Base-by-base conservation (phyloP, 2,329 filamentous ascomycete genomes). In the Stenocarpella maydis region DNA sequence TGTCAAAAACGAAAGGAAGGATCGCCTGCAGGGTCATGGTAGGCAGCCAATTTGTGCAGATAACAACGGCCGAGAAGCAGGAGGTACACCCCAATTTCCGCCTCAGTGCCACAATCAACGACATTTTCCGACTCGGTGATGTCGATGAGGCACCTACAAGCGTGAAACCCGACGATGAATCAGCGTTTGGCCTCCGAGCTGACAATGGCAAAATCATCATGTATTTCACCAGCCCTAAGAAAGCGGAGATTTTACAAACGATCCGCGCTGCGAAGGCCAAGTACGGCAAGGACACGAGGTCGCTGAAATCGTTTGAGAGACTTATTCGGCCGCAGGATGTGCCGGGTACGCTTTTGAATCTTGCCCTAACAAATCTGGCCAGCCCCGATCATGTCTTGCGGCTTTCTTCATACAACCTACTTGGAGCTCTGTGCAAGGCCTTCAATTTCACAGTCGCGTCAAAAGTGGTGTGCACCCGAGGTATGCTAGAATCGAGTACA, bases 131-230 rank as follows among this genome's bases (percentile, higher is more conserved):
- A 12, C 81, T 92, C 4, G 84, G 87, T 4, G 90, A 92, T 67
- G 85, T 92, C 17, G 90, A 92, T 69, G 90, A 92, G 78, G 87
- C 88, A 5, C 85, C 89, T 6, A 88, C 87, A 3, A 88, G 87
- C 2, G 88, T 90, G 66, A 85, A 89, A 70, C 87, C 86, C 0
- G 90, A 91, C 69, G 89, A 92, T 69, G 89, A 91, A 72, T 88
- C 87, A 3, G 87, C 89, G 1, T 92, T 92, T 77, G 90, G 89
- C 0, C 80, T 92, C 34, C 84, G 89, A 61, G 89, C 89, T 3
- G 90, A 92, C 73, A 90, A 88, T 72, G 90, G 90, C 73, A 91
- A 90, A 78, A 89, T 91, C 61, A 86, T 91, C 65, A 91, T 92
- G 89, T 91, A 89, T 75, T 92, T 92, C 76, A 90, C 89, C 21